Percentiles rank a stretch among this genome's conserved stretches.
These are phyloP conservation scores for Xylariales sp. DNA, from an alignment of 2,329 filamentous ascomycete genomes.

Conservation along the genomic window DNA sequence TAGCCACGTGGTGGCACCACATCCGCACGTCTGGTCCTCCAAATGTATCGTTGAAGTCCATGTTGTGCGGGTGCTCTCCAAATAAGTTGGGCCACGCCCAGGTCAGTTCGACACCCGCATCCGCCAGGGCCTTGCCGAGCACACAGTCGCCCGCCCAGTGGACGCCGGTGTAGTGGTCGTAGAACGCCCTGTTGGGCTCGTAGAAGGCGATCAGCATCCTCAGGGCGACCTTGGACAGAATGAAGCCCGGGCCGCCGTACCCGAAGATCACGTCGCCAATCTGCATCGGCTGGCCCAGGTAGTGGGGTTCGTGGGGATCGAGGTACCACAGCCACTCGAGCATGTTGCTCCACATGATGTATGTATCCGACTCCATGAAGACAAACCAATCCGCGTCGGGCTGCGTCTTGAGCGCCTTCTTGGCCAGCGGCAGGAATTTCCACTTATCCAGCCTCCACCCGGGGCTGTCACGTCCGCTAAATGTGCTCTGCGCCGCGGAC, in stretches of 20 bases:
- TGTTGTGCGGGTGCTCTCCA: conserved; percentile 31
- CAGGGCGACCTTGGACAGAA: conserved; percentile 46
- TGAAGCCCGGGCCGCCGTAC: conserved; percentile 49
- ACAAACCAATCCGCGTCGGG: conserved; percentile 53
- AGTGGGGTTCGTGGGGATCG: conserved; percentile 41
- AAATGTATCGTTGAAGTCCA: conserved; percentile 37
- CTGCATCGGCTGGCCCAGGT: conserved; percentile 50
- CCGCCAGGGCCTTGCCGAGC: conserved; percentile 39
- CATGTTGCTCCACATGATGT: conserved; percentile 48
- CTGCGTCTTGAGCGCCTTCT: conserved; percentile 34
- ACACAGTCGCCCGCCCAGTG: conserved; percentile 48
- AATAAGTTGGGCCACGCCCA: conserved; percentile 43
- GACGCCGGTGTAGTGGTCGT: conserved; percentile 38
- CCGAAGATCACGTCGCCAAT: conserved; percentile 46
- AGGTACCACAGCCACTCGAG: conserved; percentile 48
- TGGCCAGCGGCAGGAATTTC: conserved; percentile 53
- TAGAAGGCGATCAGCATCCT: conserved; percentile 37
- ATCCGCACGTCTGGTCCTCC: conserved; percentile 31
- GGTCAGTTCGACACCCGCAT: conserved; percentile 38
- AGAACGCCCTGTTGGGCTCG: conserved; percentile 30
- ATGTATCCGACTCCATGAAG: conserved; percentile 57
- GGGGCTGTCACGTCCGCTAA: conserved; percentile 34
- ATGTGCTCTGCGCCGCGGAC: conserved; percentile 23
- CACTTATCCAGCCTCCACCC: conserved; percentile 52
- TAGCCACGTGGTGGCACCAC: conserved; percentile 45